A percentile compares a stretch with the other conserved stretches of the same genome.
These are phyloP conservation scores for Diplodia mutila DNA, from an alignment of 2,329 filamentous ascomycete species.

Conservation along the genomic window DNA sequence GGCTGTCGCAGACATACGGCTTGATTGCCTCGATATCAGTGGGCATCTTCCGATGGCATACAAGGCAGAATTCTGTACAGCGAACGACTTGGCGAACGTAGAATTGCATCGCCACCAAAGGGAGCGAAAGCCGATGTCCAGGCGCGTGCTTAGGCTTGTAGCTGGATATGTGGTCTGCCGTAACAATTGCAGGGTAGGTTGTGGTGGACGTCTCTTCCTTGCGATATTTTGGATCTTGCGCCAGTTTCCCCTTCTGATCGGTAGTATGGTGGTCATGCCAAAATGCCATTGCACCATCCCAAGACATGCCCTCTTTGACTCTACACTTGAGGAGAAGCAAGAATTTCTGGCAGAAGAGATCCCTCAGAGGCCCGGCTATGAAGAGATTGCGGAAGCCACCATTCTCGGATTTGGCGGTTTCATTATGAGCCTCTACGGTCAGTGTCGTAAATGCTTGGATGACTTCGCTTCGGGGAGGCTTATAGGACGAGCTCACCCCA, in stretches of 20 bases:
- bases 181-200: constrained; percentile 51
- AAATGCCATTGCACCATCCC: constrained; percentile 69
- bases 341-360: constrained; percentile 69
- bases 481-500: constrained; percentile 72
- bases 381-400: constrained; percentile 61
- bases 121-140: constrained; percentile 54
- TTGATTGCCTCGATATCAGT: constrained; percentile 71
- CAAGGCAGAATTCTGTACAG: constrained; percentile 85
- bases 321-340: constrained; percentile 65
- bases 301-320: constrained; percentile 55
- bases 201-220: constrained; percentile 28
- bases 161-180: constrained; percentile 53
- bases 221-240: constrained; percentile 25
- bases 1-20: constrained; percentile 73
- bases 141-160: constrained; percentile 31
- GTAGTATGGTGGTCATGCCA: constrained; percentile 21
- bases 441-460: constrained; percentile 53
- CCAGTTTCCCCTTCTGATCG: constrained; percentile 27
- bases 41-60: constrained; percentile 73
- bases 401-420: neutral
- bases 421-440: constrained; percentile 23
- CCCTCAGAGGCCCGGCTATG: constrained; percentile 72
- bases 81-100: constrained; percentile 74
- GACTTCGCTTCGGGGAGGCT: constrained; percentile 64
- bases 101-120: constrained; percentile 71